A percentile compares a stretch with the other conserved stretches of the same genome.
These are phyloP conservation scores for Murraya paniculata DNA, from an alignment of 345 rosid species.

Conservation along the genomic window DNA sequence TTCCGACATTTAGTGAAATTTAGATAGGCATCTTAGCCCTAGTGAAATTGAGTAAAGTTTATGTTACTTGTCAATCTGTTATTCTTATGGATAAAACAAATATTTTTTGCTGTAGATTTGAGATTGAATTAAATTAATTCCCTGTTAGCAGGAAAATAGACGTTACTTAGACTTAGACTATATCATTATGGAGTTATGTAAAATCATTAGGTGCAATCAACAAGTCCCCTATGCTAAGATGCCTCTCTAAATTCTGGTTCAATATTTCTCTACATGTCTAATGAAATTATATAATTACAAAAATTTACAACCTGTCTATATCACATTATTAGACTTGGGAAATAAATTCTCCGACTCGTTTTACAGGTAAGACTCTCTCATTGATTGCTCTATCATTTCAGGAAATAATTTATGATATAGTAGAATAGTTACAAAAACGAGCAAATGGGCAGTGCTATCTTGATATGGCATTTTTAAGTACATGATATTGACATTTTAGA, in stretches of 20 bases:
- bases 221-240: background rate
- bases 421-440: background rate
- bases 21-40: too few relatives aligned
- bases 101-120: background rate
- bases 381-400: too few relatives aligned
- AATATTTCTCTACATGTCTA: background rate
- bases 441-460: too few relatives aligned
- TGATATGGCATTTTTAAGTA: background rate
- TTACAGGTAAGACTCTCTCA: too few relatives aligned
- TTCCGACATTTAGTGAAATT: too few relatives aligned
- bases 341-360: too few relatives aligned
- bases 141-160: background rate
- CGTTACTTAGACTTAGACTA: background rate
- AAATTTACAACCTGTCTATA: background rate
- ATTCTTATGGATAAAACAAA: background rate
- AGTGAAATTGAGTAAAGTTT: too few relatives aligned
- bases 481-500: conserved; percentile 1
- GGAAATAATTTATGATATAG: too few relatives aligned
- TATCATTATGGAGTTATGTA: background rate
- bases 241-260: background rate
- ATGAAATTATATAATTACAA: background rate
- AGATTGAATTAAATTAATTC: too few relatives aligned
- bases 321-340: too few relatives aligned
- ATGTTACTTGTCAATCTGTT: too few relatives aligned
- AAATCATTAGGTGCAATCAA: background rate